Conservation (phyloP, 768 basidiomycete genomes). For the Mycena galopus region DNA sequence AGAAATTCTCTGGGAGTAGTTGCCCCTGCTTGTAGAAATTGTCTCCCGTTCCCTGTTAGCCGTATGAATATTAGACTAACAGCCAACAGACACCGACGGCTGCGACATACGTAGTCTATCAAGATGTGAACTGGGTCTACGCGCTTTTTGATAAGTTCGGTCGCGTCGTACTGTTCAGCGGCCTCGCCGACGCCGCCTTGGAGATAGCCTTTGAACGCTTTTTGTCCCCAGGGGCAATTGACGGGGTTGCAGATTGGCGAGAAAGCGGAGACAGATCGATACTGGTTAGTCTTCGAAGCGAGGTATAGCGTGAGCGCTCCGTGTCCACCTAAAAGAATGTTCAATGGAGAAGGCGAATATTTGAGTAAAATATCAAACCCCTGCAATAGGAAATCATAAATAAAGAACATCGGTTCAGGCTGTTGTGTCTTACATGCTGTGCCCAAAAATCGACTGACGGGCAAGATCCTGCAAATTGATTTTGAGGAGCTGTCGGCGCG, state of each 20-base stretch:
- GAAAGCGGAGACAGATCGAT: slow-evolving; percentile 92
- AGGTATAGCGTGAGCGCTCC: slow-evolving; percentile 95
- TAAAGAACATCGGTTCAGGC: neutral
- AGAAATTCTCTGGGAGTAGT: slow-evolving; percentile 91
- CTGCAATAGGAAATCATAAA: neutral
- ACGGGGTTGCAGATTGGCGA: slow-evolving; percentile 89
- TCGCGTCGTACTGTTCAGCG: slow-evolving; percentile 82
- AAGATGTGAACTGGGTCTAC: slow-evolving; percentile 81
- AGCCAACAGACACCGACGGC: neutral
- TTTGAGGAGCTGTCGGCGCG: slow-evolving; percentile 18
- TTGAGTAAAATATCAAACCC: neutral
- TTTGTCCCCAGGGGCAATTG: slow-evolving; percentile 90
- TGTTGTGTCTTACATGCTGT: slow-evolving; percentile 75
- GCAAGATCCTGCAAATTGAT: slow-evolving; percentile 72
- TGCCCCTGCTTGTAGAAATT: slow-evolving; percentile 89
- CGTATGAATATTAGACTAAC: neutral
- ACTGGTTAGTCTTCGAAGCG: slow-evolving; percentile 75
- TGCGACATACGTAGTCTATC: slow-evolving; percentile 81
- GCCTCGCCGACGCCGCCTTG: slow-evolving; percentile 84
- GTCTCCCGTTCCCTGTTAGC: slow-evolving; percentile 80
- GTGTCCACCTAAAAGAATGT: slow-evolving; percentile 74
- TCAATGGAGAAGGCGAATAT: neutral
- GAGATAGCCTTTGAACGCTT: slow-evolving; percentile 91
- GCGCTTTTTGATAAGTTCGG: slow-evolving; percentile 76
- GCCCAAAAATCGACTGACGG: slow-evolving; percentile 92